Conservation (phyloP, 768 basidiomycete genomes). For the Boletus rubropictus region DNA sequence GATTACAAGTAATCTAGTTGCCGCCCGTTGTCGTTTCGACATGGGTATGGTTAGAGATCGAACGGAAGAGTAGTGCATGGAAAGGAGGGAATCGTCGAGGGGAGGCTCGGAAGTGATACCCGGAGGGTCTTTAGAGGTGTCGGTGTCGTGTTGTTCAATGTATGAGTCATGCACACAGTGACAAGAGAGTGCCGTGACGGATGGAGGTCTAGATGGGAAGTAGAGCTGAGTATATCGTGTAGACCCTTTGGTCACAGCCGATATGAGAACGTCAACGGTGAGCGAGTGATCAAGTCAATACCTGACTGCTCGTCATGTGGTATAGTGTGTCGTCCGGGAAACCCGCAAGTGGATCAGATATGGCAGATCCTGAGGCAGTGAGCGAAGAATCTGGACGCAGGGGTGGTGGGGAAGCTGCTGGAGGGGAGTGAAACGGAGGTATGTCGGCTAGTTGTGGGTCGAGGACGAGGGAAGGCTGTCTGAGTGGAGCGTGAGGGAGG, state of each 20-base stretch:
- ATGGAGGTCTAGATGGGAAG: conserved; percentile 4
- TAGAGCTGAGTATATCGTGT: conserved; percentile 1
- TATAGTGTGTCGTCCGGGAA: conserved; percentile 9
- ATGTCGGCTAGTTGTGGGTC: conserved; percentile 25
- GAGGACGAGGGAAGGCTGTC: conserved; percentile 12
- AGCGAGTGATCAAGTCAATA: conserved; percentile 24
- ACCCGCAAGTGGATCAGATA: conserved; percentile 7
- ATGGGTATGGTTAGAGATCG: conserved; percentile 31
- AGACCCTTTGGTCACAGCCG: conserved; percentile 21
- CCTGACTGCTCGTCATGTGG: conserved; percentile 24
- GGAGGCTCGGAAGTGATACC: conserved; percentile 53
- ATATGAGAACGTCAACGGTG: conserved; percentile 22
- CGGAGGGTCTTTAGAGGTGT: conserved; percentile 9
- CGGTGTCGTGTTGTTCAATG: conserved; percentile 10
- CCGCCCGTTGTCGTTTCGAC: conserved; percentile 42
- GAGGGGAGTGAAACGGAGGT: conserved; percentile 11
- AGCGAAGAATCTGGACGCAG: neutral
- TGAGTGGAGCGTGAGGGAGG: conserved; percentile 1
- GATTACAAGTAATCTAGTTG: conserved; percentile 45
- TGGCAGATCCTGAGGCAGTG: conserved; percentile 5
- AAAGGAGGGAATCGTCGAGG: conserved; percentile 56
- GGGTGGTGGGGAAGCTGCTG: neutral
- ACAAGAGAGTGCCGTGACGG: conserved; percentile 7
- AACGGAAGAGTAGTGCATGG: conserved; percentile 42
- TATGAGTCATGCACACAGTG: no score